These are phyloP conservation scores for Phytophthora multivora DNA, from an alignment of 352 stramenopile genomes.

Conservation along the genomic window DNA sequence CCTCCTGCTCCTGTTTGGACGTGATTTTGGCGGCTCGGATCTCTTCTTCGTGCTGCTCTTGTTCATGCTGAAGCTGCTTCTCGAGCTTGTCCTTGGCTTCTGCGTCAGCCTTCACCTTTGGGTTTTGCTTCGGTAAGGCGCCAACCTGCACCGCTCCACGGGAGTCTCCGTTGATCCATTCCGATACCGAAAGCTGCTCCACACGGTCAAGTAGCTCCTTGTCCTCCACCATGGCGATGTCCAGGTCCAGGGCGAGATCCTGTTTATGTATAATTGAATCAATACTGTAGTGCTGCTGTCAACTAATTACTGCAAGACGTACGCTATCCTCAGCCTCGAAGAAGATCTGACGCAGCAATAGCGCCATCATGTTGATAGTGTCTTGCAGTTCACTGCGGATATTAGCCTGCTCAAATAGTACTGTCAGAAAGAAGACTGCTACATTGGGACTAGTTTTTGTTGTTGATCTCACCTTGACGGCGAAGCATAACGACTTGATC, in stretches of 20 bases:
- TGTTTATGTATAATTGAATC: conserved; percentile 11
- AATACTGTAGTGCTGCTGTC: not conserved
- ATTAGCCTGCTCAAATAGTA: conserved; percentile 44
- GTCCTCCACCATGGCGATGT: conserved; percentile 80
- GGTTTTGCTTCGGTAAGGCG: conserved; percentile 24
- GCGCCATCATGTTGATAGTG: conserved; percentile 88
- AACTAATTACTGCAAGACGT: conserved; percentile 2
- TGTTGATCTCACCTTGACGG: conserved; percentile 62
- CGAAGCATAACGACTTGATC: conserved; percentile 78
- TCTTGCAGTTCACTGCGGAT: conserved; percentile 81
- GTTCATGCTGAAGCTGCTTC: conserved; percentile 39
- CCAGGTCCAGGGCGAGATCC: conserved; percentile 68
- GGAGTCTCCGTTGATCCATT: conserved; percentile 60
- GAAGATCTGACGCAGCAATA: conserved; percentile 84
- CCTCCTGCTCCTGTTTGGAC: conserved; percentile 52
- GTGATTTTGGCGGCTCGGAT: conserved; percentile 58
- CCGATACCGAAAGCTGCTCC: conserved; percentile 73
- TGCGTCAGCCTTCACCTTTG: conserved; percentile 28
- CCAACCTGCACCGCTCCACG: conserved; percentile 29
- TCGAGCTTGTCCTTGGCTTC: conserved; percentile 31
- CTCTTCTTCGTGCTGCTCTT: conserved; percentile 65
- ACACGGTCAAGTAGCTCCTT: conserved; percentile 75
- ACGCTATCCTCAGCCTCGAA: conserved; percentile 69
- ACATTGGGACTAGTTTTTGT: not conserved
- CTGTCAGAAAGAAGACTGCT: not conserved